Evolutionary conservation across 306 rosid genomes (phyloP), one percentile per base, ranked within the genome.

Genomic region (Styphnolobium japonicum): DNA sequence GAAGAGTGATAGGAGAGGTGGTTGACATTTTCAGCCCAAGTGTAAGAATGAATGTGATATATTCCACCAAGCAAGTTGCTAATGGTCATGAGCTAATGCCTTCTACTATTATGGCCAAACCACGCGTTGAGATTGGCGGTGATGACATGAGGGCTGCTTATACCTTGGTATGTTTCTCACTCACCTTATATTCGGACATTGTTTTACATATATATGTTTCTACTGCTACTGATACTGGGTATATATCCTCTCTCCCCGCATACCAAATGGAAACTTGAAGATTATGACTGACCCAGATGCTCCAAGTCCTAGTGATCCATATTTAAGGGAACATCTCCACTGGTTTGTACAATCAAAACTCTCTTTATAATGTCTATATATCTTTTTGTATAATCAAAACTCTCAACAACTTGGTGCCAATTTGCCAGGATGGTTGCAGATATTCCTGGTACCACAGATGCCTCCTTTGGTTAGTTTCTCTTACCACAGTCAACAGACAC

Each of bases 231-330:
- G 56, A 72, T 62, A 52, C 22, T 29, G 0, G 23, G 58, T 39
- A 42, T 81, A 34, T 81, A 37, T 36, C 65, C 34, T 29, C 9
- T 51, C 6, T 37, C 57, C 7, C 18, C 2, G 7, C 21, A 10
- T 60, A 34, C 53, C 33, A 31, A 65, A 40, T 51, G 61, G 63
- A 56, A 75, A 56, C 4, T 29, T 82, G 82, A 36, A 95, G 98
- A 77, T 92, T 76, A 92, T 94, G 98, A 88, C 97, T 2, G 97
- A 94, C 67, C 98, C 98, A 22, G 98, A 94, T 87, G 96, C 93
- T 80, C 97, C 98, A 79, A 88, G 95, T 83, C 98, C 98, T 39
- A 94, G 98, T 70, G 92, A 94, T 73, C 95, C 98, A 69, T 67
- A 79, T 76, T 73, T 89, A 45, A 89, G 87, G 84, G 98, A 94